A percentile compares a stretch with the other conserved stretches of the same genome.
Conservation (phyloP, 371 early-diverging fungal genomes). For the Zancudomyces culisetae region DNA sequence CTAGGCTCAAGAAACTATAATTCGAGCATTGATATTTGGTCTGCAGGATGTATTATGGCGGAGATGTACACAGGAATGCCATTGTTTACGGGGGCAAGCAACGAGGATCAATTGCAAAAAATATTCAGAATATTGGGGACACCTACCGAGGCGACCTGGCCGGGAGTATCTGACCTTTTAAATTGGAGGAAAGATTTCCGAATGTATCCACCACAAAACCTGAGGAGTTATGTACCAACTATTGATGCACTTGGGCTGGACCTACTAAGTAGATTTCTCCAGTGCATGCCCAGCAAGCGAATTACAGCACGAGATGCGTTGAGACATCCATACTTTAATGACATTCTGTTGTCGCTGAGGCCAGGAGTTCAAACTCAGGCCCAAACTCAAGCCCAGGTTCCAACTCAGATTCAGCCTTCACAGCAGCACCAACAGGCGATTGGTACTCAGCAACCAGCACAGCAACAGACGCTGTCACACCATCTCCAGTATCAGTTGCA, state of each 20-base stretch:
- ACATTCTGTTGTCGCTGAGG: constrained; percentile 17
- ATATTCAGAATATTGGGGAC: constrained; percentile 83
- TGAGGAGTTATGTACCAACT: constrained; percentile 50
- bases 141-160: constrained; percentile 72
- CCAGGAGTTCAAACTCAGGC: constrained; percentile 14
- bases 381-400: constrained; percentile 10
- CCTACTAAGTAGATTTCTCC: constrained; percentile 52
- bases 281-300: constrained; percentile 63
- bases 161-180: constrained; percentile 64
- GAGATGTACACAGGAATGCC: constrained; percentile 89
- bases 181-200: constrained; percentile 68
- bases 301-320: constrained; percentile 75
- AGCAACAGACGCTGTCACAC: constrained; percentile 8
- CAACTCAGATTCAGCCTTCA: constrained; percentile 19
- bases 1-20: constrained; percentile 89
- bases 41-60: constrained; percentile 94
- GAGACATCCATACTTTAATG: constrained; percentile 61
- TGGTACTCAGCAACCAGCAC: constrained; percentile 6
- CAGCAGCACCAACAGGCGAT: constrained; percentile 16
- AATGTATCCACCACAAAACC: constrained; percentile 40
- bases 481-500: constrained; percentile 6
- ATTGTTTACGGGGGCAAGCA: constrained; percentile 87
- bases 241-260: constrained; percentile 57
- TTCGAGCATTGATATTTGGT: constrained; percentile 98
- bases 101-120: constrained; percentile 71